These are phyloP conservation scores for Fusarium chlamydosporum DNA, from an alignment of 2,329 filamentous ascomycete genomes.

Conservation along the genomic window DNA sequence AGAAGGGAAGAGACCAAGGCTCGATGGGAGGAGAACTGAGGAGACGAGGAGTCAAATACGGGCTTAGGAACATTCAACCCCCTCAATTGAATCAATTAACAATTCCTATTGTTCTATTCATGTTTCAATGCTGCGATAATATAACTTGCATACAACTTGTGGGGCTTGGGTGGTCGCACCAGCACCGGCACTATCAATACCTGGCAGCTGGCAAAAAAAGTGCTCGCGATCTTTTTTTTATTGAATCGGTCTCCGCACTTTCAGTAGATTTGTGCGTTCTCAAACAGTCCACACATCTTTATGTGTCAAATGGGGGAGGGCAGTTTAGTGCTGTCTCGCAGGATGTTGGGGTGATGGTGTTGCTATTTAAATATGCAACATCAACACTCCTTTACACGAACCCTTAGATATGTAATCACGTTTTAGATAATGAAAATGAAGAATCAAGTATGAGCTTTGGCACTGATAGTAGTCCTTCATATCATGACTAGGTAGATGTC, in stretches of 20 bases:
- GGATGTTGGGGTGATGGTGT: neutral
- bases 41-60: neutral
- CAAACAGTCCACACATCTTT: neutral
- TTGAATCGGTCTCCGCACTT: rapidly evolving
- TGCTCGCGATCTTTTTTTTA: neutral
- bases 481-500: slow-evolving; percentile 12
- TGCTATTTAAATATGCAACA: neutral
- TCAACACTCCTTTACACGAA: neutral
- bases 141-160: slow-evolving; percentile 1
- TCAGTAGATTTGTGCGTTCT: rapidly evolving
- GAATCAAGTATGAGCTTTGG: neutral
- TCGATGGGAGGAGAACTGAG: neutral
- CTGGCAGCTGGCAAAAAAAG: neutral
- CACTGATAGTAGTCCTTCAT: neutral
- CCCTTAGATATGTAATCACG: neutral
- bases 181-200: slow-evolving; percentile 2
- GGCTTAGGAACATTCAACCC: neutral
- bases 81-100: neutral
- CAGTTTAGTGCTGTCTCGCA: neutral
- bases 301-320: too few species aligned
- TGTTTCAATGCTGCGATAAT: slow-evolving; percentile 25
- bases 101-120: slow-evolving; percentile 27
- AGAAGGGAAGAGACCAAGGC: neutral
- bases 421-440: neutral
- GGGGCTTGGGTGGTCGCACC: slow-evolving; percentile 4